A percentile compares a stretch with the other conserved stretches of the same genome.
phyloP scores from a whole-genome alignment of 1,284 basidiomycete species.

The Sparassis latifolia region DNA sequence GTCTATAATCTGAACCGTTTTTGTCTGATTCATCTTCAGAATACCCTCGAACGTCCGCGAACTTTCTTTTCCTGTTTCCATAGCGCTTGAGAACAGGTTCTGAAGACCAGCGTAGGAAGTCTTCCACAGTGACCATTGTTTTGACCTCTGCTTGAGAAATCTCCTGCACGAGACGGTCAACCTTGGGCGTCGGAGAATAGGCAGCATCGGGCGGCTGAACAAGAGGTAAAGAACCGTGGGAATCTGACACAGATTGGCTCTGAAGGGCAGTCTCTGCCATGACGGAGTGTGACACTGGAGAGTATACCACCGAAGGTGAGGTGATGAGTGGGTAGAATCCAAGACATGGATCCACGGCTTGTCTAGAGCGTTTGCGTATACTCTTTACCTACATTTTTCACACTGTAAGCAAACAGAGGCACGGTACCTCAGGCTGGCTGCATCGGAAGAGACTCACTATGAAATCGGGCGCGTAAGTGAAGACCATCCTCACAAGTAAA shows the following conservation, averaged over 20 bases:
- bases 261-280: neutral
- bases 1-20: neutral
- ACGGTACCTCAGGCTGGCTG: neutral
- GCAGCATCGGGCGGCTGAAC: neutral
- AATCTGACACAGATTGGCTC: neutral
- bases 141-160: neutral
- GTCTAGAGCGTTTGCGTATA: neutral
- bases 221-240: neutral
- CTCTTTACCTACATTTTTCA: neutral
- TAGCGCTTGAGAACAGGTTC: neutral
- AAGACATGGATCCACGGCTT: neutral
- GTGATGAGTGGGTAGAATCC: neutral
- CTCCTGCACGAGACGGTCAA: neutral
- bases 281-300: neutral
- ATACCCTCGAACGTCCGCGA: neutral
- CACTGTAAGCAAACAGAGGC: neutral
- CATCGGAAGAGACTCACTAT: constrained; percentile 37
- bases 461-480: constrained; percentile 60
- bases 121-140: neutral
- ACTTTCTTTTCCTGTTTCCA: neutral
- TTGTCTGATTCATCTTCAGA: neutral
- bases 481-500: constrained; percentile 35
- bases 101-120: neutral
- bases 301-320: neutral
- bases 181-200: neutral